Base-by-base conservation (phyloP, 768 basidiomycete genomes). In the Mycena polygramma region DNA sequence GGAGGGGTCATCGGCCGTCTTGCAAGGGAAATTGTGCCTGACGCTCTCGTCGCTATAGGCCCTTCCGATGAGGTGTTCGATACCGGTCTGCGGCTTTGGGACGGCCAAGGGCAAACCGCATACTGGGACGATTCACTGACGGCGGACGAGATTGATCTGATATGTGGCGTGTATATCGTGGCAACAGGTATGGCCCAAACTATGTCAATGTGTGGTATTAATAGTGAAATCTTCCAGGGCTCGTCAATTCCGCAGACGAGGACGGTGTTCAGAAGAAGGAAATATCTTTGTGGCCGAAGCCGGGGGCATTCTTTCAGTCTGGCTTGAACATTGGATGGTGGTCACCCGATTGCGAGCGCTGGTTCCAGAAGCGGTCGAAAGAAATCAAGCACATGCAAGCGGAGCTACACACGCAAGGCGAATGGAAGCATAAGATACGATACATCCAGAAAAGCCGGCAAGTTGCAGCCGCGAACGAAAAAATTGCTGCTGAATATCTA, bases 241-340 rank as follows among this genome's bases (percentile, higher is more conserved):
- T n/a, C n/a, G n/a, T n/a, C n/a, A n/a, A n/a, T n/a, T n/a, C 59
- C 52, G 43, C 6, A 57, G 45, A 24, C 30, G 43, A 53, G 30
- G 57, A 60, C 43, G 71, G 62, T n/a, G n/a, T n/a, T n/a, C 43
- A 58, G 7, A 60, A 67, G 22, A 61, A 68, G 55, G 61, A 62
- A 20, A 57, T 72, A 20, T 68, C 66, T 26, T 71, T 65, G 70
- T 71, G 64, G 65, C 70, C 66, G 13, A 62, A n/a, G 26, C 65
- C 57, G 43, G 48, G 39, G 19, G 61, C 70, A 13, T 68, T 71
- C 24, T 57, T 30, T 41, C 53, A 58, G 17, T 71, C 70, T 15
- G 63, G 58, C 22, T 60, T 71, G 8, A 41, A 63, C 48, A 66
- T 17, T 1, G 68, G 68, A 1, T 70, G 58, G 57, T 70, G 68